Evolutionary conservation across 2,329 filamentous ascomycete genomes (phyloP), one percentile per base, ranked within the genome.

Genomic region (Huntiella decipiens): DNA sequence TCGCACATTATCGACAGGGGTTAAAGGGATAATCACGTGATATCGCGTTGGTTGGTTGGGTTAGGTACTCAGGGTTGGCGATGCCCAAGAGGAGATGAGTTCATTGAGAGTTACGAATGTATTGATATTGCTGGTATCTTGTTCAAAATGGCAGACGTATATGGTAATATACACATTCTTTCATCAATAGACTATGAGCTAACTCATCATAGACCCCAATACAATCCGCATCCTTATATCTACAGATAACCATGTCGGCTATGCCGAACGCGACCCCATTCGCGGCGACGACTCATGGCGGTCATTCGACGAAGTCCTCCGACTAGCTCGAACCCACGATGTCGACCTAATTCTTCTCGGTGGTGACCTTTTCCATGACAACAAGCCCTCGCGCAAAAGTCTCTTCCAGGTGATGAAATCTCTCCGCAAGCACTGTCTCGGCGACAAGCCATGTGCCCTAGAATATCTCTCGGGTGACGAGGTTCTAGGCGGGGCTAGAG

Each of bases 371-470:
- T 98, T 98, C 58, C 92, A 98, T 59, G 88, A 98, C 54, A 98
- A 98, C 61, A 94, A 94, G 56, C 92, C 91, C 3, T 95, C 86
- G 5, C 76, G 91, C 50, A 94, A 95, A 58, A 79, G 87, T 22
- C 83, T 98, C 73, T 96, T 91, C 59, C 85, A 98, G 58, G 91
- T 98, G 51, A 96, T 96, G 85, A 79, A 85, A 31, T 91, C 84
- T 2, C 69, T 98, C 28, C 79, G 91, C 45, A 81, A 86, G 68
- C 94, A 95, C 58, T 96, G 91, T 57, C 74, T 92, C 4, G 91
- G 92, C 33, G 84, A 93, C 64, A 95, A 92, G 57, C 91, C 91
- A 0, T 96, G 88, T 58, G 84, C 94, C 60, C 70, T 98, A 50
- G 84, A 98, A 61, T 86, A 96, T 61, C 70, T 98, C 38, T 93